A percentile compares a stretch with the other conserved stretches of the same genome.
Evolutionary conservation across 768 basidiomycete species (phyloP).

Genomic region (Lactarius hengduanensis): DNA sequence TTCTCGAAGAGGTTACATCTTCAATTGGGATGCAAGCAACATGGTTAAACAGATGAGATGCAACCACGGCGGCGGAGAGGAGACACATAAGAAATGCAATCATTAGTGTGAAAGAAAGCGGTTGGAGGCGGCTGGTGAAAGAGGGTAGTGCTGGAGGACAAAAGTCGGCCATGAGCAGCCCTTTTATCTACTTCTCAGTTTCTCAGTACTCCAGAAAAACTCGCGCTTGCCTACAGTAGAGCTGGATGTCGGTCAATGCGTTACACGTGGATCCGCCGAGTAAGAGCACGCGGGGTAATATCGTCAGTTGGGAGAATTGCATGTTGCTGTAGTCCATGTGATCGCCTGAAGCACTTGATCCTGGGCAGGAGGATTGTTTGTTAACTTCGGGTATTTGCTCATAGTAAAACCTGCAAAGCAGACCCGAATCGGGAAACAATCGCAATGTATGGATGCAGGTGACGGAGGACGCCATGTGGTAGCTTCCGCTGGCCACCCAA

Average conservation of each 20-base stretch:
- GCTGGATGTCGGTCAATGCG: background rate
- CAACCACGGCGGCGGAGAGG: conserved; percentile 1
- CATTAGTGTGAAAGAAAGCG: conserved; percentile 4
- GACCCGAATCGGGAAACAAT: background rate
- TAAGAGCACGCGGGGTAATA: background rate
- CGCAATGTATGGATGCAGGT: background rate
- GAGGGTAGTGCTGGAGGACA: background rate
- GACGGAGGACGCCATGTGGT: background rate
- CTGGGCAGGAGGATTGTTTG: background rate
- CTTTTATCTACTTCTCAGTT: background rate
- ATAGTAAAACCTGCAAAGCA: background rate
- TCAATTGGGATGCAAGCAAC: background rate
- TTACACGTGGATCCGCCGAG: background rate
- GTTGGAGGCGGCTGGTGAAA: background rate
- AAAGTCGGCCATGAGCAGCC: background rate
- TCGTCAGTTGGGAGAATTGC: background rate
- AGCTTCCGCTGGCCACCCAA: background rate
- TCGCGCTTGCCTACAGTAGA: background rate
- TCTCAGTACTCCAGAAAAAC: background rate
- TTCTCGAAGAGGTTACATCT: background rate
- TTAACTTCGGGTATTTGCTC: background rate
- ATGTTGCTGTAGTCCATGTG: background rate
- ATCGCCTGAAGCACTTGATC: background rate
- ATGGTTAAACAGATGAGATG: conserved; percentile 6
- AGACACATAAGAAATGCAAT: conserved; percentile 3